Conservation (phyloP, 257 asterid genomes). For the Misopates orontium region DNA sequence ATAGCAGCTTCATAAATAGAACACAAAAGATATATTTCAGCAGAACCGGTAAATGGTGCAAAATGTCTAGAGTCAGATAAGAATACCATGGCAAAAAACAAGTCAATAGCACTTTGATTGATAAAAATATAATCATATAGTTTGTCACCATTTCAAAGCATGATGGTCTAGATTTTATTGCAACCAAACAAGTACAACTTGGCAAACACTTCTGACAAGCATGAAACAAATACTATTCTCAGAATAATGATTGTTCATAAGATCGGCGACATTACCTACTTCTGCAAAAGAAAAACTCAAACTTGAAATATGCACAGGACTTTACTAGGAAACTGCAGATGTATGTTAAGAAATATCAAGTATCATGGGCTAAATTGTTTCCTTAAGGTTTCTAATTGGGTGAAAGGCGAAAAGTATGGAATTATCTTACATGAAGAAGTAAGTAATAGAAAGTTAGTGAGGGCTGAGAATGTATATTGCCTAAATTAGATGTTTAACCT, state of each 20-base stretch:
- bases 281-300: too few species aligned
- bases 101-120: background rate
- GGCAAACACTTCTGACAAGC: background rate
- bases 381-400: background rate
- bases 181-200: background rate
- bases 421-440: background rate
- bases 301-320: background rate
- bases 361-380: background rate
- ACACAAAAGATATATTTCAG: too few species aligned
- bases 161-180: background rate
- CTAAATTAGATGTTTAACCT: conserved; percentile 42
- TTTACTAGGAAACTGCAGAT: background rate
- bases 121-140: background rate
- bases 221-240: conserved; percentile 11
- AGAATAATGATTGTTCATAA: background rate
- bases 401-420: background rate
- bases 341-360: conserved; percentile 3
- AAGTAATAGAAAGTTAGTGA: background rate
- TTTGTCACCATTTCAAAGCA: background rate
- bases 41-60: too few species aligned
- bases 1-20: conserved; percentile 8
- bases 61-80: too few species aligned
- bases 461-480: background rate
- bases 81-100: background rate
- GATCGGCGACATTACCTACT: too few species aligned